Conservation (phyloP, 1,284 basidiomycete genomes). For the Microbotryum saponariae region DNA sequence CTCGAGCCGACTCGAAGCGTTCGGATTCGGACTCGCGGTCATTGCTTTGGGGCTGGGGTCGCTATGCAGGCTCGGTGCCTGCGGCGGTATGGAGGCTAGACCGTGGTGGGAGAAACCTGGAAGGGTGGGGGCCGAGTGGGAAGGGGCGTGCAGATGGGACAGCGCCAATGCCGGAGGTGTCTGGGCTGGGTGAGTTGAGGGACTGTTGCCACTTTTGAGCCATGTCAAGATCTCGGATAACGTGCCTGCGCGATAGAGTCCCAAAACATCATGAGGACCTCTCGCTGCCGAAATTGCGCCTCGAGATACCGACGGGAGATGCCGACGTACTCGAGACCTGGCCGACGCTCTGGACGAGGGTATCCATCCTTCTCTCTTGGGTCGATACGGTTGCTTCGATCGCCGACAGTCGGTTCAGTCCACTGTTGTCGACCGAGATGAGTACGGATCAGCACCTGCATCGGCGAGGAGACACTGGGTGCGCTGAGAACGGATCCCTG, state of each 20-base stretch:
- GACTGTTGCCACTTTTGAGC: no score
- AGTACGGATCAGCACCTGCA: no score
- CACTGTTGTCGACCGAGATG: neutral
- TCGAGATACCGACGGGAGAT: neutral
- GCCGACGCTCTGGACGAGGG: constrained; percentile 7
- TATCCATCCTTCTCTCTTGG: constrained; percentile 16
- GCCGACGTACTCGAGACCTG: neutral
- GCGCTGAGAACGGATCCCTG: neutral
- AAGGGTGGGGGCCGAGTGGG: neutral
- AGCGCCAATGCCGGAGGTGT: neutral
- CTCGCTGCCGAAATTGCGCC: neutral
- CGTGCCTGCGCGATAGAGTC: no score
- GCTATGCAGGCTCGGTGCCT: neutral
- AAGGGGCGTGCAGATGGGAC: neutral
- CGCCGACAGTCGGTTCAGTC: constrained; percentile 2
- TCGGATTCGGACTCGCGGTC: neutral
- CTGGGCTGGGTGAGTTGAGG: neutral
- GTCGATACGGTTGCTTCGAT: constrained; percentile 15
- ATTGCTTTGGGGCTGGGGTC: neutral
- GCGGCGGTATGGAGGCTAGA: neutral
- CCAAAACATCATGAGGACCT: neutral
- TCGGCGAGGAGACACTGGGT: no score
- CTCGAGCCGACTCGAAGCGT: constrained; percentile 7
- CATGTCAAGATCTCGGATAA: no score
- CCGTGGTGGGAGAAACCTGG: neutral